A percentile compares a stretch with the other conserved stretches of the same genome.
These are phyloP conservation scores for Penicillium vulpinum DNA, from an alignment of 2,329 filamentous ascomycete species.

Conservation along the genomic window DNA sequence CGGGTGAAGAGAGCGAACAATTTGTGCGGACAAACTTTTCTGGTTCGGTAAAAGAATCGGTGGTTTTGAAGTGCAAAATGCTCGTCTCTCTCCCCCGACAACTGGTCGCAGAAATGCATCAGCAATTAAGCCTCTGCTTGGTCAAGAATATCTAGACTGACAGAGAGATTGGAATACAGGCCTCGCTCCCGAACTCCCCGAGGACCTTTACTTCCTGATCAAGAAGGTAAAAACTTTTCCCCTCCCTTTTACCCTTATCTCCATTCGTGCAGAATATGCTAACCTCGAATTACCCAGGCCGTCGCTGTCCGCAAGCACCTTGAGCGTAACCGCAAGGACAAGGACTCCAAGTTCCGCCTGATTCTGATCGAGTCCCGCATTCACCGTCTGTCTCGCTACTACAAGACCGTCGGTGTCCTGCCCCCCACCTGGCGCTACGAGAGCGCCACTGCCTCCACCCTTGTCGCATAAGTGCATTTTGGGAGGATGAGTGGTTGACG, in stretches of 20 bases:
- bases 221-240: conserved; percentile 74
- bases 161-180: conserved; percentile 86
- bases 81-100: conserved; percentile 14
- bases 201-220: conserved; percentile 99
- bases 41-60: conserved; percentile 8
- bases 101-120: conserved; percentile 34
- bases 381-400: conserved; percentile 99
- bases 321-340: conserved; percentile 99
- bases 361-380: conserved; percentile 99
- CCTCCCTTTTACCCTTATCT: not conserved
- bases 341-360: conserved; percentile 99
- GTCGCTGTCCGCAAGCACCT: conserved; percentile 99
- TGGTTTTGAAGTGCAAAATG: conserved; percentile 5
- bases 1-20: conserved; percentile 25
- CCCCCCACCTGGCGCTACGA: conserved; percentile 99
- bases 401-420: conserved; percentile 87
- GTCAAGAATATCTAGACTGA: conserved; percentile 70
- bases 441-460: conserved; percentile 90
- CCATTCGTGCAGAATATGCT: not conserved
- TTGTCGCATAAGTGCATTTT: conserved; percentile 72
- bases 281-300: conserved; percentile 57
- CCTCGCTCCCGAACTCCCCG: conserved; percentile 96
- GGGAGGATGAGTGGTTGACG: conserved; percentile 21
- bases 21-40: conserved; percentile 12
- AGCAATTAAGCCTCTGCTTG: conserved; percentile 75